phyloP scores from a whole-genome alignment of 345 rosid species.

The Lumnitzera littorea region DNA sequence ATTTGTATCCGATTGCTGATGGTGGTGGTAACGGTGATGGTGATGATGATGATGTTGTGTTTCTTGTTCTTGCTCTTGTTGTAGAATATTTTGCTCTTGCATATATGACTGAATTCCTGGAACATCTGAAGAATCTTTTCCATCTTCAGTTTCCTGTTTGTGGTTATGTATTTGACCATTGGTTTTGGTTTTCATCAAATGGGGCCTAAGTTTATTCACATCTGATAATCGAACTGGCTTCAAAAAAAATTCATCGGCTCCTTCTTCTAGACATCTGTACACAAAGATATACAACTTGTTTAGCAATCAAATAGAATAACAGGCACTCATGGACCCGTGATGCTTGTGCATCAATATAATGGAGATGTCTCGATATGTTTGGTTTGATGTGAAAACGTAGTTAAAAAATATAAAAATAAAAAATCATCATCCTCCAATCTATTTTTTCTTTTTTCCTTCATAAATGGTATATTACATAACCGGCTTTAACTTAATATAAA shows the following conservation, averaged over 20 bases:
- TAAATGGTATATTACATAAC: too few species aligned
- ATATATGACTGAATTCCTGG: background rate
- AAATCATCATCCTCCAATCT: too few species aligned
- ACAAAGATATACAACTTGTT: background rate
- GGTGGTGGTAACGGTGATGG: conserved; percentile 8
- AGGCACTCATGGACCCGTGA: too few species aligned
- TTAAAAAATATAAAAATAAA: too few species aligned
- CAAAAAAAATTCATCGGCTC: conserved; percentile 73
- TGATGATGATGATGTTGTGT: background rate
- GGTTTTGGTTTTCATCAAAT: conserved; percentile 38
- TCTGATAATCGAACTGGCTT: conserved; percentile 56
- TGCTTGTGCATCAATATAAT: too few species aligned
- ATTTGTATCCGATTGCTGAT: conserved; percentile 6
- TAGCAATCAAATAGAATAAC: background rate
- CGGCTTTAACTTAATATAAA: too few species aligned
- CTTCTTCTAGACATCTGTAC: conserved; percentile 62
- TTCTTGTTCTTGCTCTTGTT: conserved; percentile 7
- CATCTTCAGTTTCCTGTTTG: conserved; percentile 9
- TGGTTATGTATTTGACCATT: conserved; percentile 15
- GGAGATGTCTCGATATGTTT: too few species aligned
- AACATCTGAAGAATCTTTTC: background rate
- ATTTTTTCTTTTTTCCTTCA: too few species aligned
- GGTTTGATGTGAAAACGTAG: too few species aligned
- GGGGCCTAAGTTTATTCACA: conserved; percentile 48
- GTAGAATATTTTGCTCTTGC: background rate